Base-by-base conservation (phyloP, 768 basidiomycete genomes). In the Kwoniella sp. region DNA sequence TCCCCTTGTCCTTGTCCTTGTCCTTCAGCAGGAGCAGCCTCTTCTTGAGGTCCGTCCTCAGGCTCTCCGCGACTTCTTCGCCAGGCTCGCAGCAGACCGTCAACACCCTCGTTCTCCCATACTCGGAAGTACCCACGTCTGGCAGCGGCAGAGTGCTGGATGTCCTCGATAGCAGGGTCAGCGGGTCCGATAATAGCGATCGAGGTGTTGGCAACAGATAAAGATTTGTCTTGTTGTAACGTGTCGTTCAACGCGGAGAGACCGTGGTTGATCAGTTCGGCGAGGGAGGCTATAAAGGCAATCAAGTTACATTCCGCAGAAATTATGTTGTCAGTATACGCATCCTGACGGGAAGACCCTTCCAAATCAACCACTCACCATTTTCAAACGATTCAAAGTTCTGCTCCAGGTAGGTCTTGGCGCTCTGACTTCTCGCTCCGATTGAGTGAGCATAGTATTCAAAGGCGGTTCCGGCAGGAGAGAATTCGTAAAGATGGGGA, bases 401-500 rank as follows among this genome's bases (percentile, higher is more conserved):
- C 81, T 90, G 92, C 84, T 99, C 96, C 38, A 99, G 84, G 81
- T 98, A 99, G 13, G 96, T 99, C 83, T 97, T 98, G 55, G 96
- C 95, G 73, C 92, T 95, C 82, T 99, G 96, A 82, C 91, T 93
- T 56, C 96, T 87, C 15, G 95, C 95, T 57, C 96, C 96, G 81
- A 99, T 99, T 45, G 93, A 95, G 87, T 97, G 94, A 54, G 96
- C 96, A 79, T 88, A 92, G 82, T 97, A 99, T 81, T 98, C 95
- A 79, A 95, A 97, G 23, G 92, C 92, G 78, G 91, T 94, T 22
- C 96, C 96, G 0, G 94, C 91, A 0, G 96, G 96, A 0, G 94
- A 94, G 84, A 99, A 98, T 81, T 98, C 96, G 82, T 92, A 97
- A 41, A 99, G 87, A 81, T 98, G 96, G 3, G 96, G 94, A 2